Base-by-base conservation (phyloP, 192 early-diverging fungal genomes). In the Entophlyctis helioformis region DNA sequence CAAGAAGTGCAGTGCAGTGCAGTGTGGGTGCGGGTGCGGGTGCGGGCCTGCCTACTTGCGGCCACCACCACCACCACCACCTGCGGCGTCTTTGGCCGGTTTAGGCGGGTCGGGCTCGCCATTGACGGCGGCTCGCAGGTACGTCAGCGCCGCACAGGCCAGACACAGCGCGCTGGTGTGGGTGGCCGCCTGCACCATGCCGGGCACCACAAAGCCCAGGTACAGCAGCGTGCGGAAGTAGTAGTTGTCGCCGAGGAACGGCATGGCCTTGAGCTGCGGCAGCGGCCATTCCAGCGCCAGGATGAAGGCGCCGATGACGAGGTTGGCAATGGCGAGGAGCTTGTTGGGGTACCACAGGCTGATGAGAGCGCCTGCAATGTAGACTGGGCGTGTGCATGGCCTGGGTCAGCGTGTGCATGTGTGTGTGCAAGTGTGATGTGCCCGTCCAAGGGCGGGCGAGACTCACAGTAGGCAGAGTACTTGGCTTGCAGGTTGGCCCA, bases 331-430 rank as follows among this genome's bases (percentile, higher is more conserved):
- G 33, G 51, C 51, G 19, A 49, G 3, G 9, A 26, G 6, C 19
- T 5, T 6, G 11, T 22, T 53, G 12, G 51, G 51, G 20, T 53
- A 53, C 20, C 23, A 53, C 3, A 53, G 27, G 6, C 10, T 29
- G 48, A 53, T 53, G 21, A 53, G 8, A 12, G 53, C 51, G n/a
- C 51, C 51, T 12, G 51, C n/a, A n/a, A n/a, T n/a, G n/a, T n/a
- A n/a, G n/a, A n/a, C n/a, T n/a, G n/a, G n/a, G n/a, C n/a, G n/a
- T n/a, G n/a, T n/a, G n/a, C n/a, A n/a, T n/a, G n/a, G n/a, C n/a
- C n/a, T n/a, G n/a, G n/a, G n/a, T n/a, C n/a, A n/a, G n/a, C n/a
- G n/a, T n/a, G n/a, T n/a, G n/a, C n/a, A n/a, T n/a, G n/a, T n/a
- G n/a, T n/a, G n/a, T n/a, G n/a, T n/a, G n/a, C n/a, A n/a, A n/a